A percentile compares a stretch with the other conserved stretches of the same genome.
Conservation (phyloP, 2,329 filamentous ascomycete species). For the Shiraia sp. region DNA sequence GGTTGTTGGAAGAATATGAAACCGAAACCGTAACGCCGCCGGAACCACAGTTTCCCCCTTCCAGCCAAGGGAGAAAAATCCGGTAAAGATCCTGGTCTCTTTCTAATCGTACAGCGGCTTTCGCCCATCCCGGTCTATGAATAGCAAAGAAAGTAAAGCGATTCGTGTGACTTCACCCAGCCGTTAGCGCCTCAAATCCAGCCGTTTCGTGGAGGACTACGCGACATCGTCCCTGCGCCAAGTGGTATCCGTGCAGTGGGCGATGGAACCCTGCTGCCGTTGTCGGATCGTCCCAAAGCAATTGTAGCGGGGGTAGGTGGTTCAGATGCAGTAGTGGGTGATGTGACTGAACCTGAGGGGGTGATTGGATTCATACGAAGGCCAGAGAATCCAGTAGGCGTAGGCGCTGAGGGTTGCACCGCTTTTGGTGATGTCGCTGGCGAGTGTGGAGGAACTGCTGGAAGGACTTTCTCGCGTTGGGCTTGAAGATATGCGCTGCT, state of each 20-base stretch:
- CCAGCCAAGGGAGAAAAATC: slow-evolving; percentile 1
- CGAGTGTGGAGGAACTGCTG: slow-evolving; percentile 28
- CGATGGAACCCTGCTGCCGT: slow-evolving; percentile 20
- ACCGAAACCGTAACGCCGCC: slow-evolving; percentile 19
- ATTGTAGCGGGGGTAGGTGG: slow-evolving; percentile 19
- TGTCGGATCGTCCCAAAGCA: too few species aligned
- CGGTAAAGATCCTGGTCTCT: neutral
- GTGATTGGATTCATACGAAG: slow-evolving; percentile 43
- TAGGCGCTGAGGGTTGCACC: slow-evolving; percentile 8
- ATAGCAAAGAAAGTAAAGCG: too few species aligned
- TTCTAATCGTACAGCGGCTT: slow-evolving; percentile 26
- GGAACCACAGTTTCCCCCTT: too few species aligned
- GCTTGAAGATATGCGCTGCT: slow-evolving; percentile 37
- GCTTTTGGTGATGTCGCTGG: slow-evolving; percentile 8
- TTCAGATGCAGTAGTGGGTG: slow-evolving; percentile 15
- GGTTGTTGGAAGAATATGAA: slow-evolving; percentile 12
- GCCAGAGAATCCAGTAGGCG: slow-evolving; percentile 26
- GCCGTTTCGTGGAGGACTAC: slow-evolving; percentile 37
- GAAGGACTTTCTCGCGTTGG: slow-evolving; percentile 41
- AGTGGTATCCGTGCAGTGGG: slow-evolving; percentile 39
- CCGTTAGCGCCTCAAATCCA: slow-evolving; percentile 36
- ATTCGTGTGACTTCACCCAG: too few species aligned
- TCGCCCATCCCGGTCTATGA: slow-evolving; percentile 22
- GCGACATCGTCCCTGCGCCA: slow-evolving; percentile 43
- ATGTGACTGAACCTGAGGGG: slow-evolving; percentile 22